Evolutionary conservation across 169 alveolate genomes (phyloP).

Genomic region (Eimeria sp.): DNA sequence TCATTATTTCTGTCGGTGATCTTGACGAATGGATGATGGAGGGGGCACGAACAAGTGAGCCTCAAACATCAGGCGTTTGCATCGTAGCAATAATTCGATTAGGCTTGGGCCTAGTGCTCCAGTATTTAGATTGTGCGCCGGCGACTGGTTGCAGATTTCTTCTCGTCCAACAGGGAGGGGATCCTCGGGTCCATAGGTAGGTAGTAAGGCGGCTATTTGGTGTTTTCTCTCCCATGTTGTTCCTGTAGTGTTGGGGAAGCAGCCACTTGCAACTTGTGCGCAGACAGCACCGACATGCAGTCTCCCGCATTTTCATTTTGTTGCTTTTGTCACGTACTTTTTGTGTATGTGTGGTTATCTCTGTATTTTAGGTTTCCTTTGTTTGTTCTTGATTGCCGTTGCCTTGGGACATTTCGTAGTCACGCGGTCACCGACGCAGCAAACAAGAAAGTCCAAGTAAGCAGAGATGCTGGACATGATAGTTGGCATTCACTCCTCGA

Average conservation of each 20-base stretch:
- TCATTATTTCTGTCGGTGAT: neutral
- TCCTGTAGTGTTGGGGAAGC: neutral
- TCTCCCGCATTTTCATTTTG: neutral
- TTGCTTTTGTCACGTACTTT: neutral
- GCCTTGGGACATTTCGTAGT: slow-evolving; percentile 57
- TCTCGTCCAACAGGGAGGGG: slow-evolving; percentile 67
- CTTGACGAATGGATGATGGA: slow-evolving; percentile 71
- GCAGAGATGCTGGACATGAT: neutral
- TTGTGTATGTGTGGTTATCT: neutral
- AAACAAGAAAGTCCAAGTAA: neutral
- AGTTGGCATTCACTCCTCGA: too few relatives aligned
- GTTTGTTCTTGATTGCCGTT: slow-evolving; percentile 57
- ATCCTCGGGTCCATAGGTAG: slow-evolving; percentile 44
- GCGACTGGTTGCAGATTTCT: slow-evolving; percentile 42
- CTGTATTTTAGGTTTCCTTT: slow-evolving; percentile 13
- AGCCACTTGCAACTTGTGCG: neutral
- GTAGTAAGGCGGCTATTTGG: neutral
- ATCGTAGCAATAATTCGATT: neutral
- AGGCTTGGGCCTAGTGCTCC: neutral
- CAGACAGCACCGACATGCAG: neutral
- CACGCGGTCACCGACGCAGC: slow-evolving; percentile 12
- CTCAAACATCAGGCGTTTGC: neutral
- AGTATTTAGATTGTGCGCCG: slow-evolving; percentile 2
- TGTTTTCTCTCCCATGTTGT: neutral
- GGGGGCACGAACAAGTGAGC: slow-evolving; percentile 63